Evolutionary conservation across 192 early-diverging fungal genomes (phyloP), one percentile per base, ranked within the genome.

Genomic region (Entrophospora sp.): DNA sequence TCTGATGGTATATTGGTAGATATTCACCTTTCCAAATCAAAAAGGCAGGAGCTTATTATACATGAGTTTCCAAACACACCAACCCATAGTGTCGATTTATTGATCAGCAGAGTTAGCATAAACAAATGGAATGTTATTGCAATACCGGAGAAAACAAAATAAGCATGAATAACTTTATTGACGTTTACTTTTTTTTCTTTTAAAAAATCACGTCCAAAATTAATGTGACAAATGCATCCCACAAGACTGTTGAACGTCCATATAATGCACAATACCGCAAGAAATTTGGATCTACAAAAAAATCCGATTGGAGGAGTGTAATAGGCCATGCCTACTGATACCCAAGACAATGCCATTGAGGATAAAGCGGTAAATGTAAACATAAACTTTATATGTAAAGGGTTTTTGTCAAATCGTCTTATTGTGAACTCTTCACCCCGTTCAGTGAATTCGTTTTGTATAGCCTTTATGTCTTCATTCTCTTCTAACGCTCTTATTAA

Each of bases 191-290:
- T 5, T 35, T 35, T 35, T 18, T 59, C 37, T 59, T 22, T 35
- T 24, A 59, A 37, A 4, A 5, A 35, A 40, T n/a, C n/a, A n/a
- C n/a, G n/a, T n/a, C n/a, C n/a, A n/a, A n/a, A n/a, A n/a, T n/a
- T n/a, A n/a, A n/a, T n/a, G n/a, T 59, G 37, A 2, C 12, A 40
- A 22, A 59, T 25, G 24, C 8, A 59, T 9, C 34, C 57, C 4
- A 59, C 5, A 37, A 59, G 10, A 59, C 20, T 59, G 22, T 59
- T 59, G 22, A 59, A 59, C 37, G 28, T 20, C 57, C 57, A 59
- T 38, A 59, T 59, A 24, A 16, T 10, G 10, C 35, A 35, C 5
- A 59, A 35, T 16, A 59, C 28, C 12, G 57, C 0, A 12, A 59
- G 12, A 13, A 20, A 35, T 59, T 38, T 59, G 16, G 14, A 16